These are phyloP conservation scores for Trichoderma sp. DNA, from an alignment of 2,329 filamentous ascomycete genomes.

Conservation along the genomic window DNA sequence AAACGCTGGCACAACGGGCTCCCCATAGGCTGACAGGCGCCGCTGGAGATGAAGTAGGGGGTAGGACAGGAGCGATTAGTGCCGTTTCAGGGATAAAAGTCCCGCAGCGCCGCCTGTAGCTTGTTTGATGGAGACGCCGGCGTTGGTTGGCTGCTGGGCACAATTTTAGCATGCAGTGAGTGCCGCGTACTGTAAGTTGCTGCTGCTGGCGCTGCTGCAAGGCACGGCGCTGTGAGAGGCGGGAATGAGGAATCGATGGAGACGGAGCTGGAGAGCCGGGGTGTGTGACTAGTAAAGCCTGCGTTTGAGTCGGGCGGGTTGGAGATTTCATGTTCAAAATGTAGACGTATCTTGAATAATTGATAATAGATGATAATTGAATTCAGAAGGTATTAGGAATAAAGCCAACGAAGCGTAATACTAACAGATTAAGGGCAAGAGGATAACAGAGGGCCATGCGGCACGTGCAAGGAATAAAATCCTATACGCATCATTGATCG, in stretches of 20 bases:
- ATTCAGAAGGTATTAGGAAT: no score
- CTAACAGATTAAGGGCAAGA: neutral
- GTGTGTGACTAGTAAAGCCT: neutral
- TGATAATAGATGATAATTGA: neutral
- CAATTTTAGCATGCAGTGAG: neutral
- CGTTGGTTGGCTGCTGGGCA: slow-evolving; percentile 9
- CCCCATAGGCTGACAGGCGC: slow-evolving; percentile 20
- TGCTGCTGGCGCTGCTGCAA: slow-evolving; percentile 20
- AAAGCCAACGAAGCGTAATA: no score
- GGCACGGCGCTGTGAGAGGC: slow-evolving; percentile 19
- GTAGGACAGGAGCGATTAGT: slow-evolving; percentile 20
- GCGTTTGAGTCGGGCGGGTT: neutral
- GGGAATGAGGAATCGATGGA: neutral
- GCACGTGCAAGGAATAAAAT: neutral
- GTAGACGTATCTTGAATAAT: neutral
- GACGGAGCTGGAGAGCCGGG: neutral
- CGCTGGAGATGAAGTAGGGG: slow-evolving; percentile 27
- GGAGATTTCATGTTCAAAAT: neutral
- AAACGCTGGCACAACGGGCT: neutral
- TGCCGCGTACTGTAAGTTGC: neutral
- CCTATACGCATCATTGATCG: slow-evolving; percentile 7
- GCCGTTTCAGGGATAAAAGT: slow-evolving; percentile 28
- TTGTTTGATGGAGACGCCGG: slow-evolving; percentile 26
- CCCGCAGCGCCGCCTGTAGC: slow-evolving; percentile 24
- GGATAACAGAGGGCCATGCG: neutral